Evolutionary conservation across 2,329 filamentous ascomycete species (phyloP).

Genomic region (Penicillium paneum): DNA sequence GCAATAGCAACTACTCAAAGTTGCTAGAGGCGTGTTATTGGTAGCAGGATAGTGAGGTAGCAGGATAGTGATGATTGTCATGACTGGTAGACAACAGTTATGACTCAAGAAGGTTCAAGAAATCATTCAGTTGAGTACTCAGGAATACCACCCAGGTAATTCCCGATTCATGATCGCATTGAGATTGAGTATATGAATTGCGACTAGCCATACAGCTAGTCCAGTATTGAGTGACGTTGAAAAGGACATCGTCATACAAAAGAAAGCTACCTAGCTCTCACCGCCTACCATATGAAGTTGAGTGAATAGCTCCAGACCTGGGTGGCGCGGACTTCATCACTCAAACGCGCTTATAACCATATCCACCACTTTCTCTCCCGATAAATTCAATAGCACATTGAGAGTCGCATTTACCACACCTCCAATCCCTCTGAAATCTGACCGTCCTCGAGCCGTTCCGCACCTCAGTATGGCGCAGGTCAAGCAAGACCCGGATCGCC

Average conservation of each 20-base stretch:
- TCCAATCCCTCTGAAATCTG: neutral
- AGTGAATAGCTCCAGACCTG: constrained; percentile 5
- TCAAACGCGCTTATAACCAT: neutral
- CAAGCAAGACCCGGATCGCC: constrained; percentile 42
- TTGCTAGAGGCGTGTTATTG: neutral
- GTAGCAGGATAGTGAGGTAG: no score
- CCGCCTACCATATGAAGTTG: constrained; percentile 1
- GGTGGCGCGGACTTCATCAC: constrained; percentile 5
- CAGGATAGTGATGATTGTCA: neutral
- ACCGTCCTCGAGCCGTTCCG: neutral
- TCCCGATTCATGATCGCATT: neutral
- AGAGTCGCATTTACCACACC: neutral
- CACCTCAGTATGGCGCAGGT: constrained; percentile 34
- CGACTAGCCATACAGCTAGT: neutral
- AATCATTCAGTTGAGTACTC: neutral
- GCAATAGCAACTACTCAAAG: neutral
- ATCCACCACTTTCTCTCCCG: neutral
- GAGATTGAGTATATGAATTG: no score
- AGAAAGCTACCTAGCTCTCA: neutral
- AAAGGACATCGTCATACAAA: neutral
- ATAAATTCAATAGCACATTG: neutral
- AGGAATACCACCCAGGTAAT: no score
- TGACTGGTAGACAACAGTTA: neutral
- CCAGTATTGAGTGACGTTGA: neutral
- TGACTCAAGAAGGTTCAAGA: neutral